Percentiles rank a stretch among this genome's conserved stretches.
Conservation (phyloP, 441 rosid species). For the Corymbia citriodora region DNA sequence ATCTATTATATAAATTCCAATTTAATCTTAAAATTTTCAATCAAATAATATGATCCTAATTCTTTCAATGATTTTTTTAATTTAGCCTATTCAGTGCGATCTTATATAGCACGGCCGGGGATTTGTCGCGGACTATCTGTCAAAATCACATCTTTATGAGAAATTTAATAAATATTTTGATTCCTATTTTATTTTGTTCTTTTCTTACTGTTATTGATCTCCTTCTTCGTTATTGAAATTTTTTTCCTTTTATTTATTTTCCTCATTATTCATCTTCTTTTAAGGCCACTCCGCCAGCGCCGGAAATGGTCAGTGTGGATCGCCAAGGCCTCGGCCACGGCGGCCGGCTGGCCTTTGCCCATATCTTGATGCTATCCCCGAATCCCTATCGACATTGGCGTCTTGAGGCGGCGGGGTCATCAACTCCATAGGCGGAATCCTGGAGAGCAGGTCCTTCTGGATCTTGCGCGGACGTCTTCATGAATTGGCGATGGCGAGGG, state of each 20-base stretch:
- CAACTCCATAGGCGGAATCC: neutral
- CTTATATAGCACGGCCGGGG: neutral
- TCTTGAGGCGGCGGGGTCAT: neutral
- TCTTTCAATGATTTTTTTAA: neutral
- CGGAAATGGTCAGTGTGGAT: neutral
- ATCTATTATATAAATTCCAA: too few relatives aligned
- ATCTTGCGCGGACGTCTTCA: neutral
- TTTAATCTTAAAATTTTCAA: too few relatives aligned
- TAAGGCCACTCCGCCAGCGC: neutral
- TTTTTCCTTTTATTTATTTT: neutral
- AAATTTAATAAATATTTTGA: neutral
- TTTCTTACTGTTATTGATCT: neutral
- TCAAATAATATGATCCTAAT: too few relatives aligned
- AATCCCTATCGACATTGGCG: neutral
- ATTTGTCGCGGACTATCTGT: neutral
- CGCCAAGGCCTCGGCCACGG: too few relatives aligned
- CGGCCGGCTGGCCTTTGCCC: neutral
- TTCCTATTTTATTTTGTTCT: neutral
- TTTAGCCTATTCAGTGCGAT: accelerated
- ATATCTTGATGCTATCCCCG: neutral
- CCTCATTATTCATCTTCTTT: neutral
- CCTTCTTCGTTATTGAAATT: neutral
- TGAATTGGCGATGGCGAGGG: neutral
- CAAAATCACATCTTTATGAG: neutral
- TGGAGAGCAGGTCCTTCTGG: neutral